Evolutionary conservation across 148 eudicot genomes (phyloP).

Genomic region (Rhododendron ovatum): DNA sequence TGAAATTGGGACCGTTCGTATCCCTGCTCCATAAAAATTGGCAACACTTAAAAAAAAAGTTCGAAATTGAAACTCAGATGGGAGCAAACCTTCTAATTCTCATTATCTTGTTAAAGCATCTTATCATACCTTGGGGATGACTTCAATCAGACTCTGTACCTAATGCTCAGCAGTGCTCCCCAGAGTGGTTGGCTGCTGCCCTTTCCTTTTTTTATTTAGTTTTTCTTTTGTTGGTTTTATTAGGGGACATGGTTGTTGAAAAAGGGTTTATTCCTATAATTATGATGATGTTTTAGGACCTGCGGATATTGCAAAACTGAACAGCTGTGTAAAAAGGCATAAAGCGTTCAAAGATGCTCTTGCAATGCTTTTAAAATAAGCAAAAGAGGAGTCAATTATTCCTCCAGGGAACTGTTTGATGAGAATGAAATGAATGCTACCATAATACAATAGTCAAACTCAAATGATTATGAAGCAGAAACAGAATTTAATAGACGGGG

Average conservation of each 20-base stretch:
- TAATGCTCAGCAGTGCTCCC: not conserved
- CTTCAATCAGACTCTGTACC: constrained; percentile 22
- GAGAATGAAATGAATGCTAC: not conserved
- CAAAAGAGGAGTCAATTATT: constrained; percentile 4
- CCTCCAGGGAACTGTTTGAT: not conserved
- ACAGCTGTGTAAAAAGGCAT: constrained; percentile 9
- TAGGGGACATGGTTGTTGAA: constrained; percentile 12
- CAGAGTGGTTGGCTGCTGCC: constrained; percentile 7
- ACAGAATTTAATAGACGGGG: not conserved
- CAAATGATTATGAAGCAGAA: not conserved
- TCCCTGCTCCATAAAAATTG: not conserved
- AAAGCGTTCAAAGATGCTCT: constrained; percentile 2
- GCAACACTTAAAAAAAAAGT: not conserved
- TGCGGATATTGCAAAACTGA: not conserved
- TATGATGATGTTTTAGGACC: not conserved
- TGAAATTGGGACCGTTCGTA: too few relatives aligned
- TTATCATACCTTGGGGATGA: not conserved
- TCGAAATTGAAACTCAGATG: not conserved
- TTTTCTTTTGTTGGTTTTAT: not conserved
- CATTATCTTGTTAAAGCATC: not conserved
- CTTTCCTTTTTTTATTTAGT: not conserved
- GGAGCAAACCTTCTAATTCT: not conserved
- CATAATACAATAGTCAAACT: not conserved
- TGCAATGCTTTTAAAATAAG: constrained; percentile 18
- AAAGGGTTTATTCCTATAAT: not conserved